Conservation (phyloP, 495 filamentous ascomycete genomes). For the Acidiella bohemica region DNA sequence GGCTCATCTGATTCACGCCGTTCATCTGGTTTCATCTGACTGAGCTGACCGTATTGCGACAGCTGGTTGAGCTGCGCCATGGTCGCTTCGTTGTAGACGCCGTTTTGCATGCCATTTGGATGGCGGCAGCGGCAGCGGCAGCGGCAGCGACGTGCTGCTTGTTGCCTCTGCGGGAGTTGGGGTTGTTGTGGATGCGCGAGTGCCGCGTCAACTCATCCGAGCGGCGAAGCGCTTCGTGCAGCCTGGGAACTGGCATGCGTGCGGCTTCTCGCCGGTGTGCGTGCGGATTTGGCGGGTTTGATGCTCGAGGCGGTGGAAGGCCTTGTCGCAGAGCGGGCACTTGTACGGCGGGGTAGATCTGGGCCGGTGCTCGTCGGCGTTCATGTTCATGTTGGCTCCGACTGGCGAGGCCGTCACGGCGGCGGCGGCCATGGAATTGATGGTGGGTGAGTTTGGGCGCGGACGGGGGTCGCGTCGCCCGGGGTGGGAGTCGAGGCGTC, state of each 20-base stretch:
- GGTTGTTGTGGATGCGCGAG: constrained; percentile 97
- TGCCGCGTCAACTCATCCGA: constrained; percentile 95
- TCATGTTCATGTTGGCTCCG: constrained; percentile 50
- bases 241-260: constrained; percentile 83
- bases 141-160: constrained; percentile 45
- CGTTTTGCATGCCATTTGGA: constrained; percentile 18
- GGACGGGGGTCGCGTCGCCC: neutral
- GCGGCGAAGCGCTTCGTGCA: constrained; percentile 93
- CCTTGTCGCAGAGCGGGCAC: constrained; percentile 95
- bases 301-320: constrained; percentile 95
- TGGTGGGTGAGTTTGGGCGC: neutral
- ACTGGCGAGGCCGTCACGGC: constrained; percentile 53
- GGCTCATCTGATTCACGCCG: constrained; percentile 1
- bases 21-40: constrained; percentile 11
- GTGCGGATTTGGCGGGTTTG: constrained; percentile 96
- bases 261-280: constrained; percentile 96
- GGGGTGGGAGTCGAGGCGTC: neutral
- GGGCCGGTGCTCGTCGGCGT: constrained; percentile 45
- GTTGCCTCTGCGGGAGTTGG: constrained; percentile 87
- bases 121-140: constrained; percentile 40
- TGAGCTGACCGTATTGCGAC: constrained; percentile 7
- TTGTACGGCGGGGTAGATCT: constrained; percentile 96
- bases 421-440: constrained; percentile 12
- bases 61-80: constrained; percentile 17
- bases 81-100: constrained; percentile 10